phyloP scores from a whole-genome alignment of 805 yeast species.

The Schwanniomyces occidentalis region DNA sequence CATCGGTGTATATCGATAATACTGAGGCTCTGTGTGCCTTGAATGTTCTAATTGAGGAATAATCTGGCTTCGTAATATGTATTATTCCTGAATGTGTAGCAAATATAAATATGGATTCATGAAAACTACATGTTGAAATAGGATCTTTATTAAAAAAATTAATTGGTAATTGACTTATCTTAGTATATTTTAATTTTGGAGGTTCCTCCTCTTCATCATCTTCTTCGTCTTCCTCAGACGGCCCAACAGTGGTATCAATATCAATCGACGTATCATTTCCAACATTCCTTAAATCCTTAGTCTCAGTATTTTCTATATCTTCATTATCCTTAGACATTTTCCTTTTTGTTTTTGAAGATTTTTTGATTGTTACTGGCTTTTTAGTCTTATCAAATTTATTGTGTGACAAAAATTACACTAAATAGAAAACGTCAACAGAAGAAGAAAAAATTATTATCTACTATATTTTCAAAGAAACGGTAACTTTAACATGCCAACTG shows the following conservation, averaged over 20 bases:
- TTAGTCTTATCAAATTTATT: too few relatives aligned
- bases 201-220: conserved; percentile 56
- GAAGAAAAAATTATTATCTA: too few relatives aligned
- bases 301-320: neutral
- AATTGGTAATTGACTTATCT: conserved; percentile 67
- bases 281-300: too few relatives aligned
- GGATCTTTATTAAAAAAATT: conserved; percentile 75
- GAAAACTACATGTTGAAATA: conserved; percentile 66
- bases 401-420: too few relatives aligned
- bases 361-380: too few relatives aligned
- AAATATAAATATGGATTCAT: conserved; percentile 64
- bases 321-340: too few relatives aligned
- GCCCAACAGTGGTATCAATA: neutral
- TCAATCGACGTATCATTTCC: neutral
- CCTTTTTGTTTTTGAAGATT: too few relatives aligned
- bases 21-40: conserved; percentile 87
- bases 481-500: conserved; percentile 46
- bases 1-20: conserved; percentile 70
- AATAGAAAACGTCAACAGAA: too few relatives aligned
- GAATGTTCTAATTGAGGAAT: conserved; percentile 65
- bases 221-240: conserved; percentile 9
- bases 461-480: too few relatives aligned
- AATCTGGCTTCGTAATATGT: conserved; percentile 62
- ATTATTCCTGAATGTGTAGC: conserved; percentile 90
- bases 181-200: conserved; percentile 72